These are phyloP conservation scores for Geranium incanum DNA, from an alignment of 441 rosid species.

Conservation along the genomic window DNA sequence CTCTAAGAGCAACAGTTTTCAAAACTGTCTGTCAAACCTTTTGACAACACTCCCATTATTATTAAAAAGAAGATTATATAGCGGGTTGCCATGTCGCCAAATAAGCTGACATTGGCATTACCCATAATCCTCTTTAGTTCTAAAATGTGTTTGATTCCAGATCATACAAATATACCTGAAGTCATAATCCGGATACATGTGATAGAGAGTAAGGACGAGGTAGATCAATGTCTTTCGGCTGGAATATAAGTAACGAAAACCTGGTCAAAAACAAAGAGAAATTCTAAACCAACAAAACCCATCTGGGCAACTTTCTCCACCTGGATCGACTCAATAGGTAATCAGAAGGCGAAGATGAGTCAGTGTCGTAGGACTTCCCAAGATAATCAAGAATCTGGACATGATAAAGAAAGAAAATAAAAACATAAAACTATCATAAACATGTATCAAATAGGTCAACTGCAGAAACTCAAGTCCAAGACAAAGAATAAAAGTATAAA, in stretches of 20 bases:
- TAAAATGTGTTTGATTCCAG: slow-evolving; percentile 3
- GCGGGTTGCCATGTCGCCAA: slow-evolving; percentile 90
- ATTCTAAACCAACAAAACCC: slow-evolving; percentile 15
- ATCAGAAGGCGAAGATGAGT: slow-evolving; percentile 68
- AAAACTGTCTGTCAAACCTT: slow-evolving; percentile 91
- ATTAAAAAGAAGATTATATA: slow-evolving; percentile 46
- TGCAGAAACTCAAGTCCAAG: neutral
- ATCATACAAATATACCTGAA: slow-evolving; percentile 63
- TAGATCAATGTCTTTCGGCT: slow-evolving; percentile 93
- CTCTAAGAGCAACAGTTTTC: slow-evolving; percentile 67
- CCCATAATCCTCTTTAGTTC: slow-evolving; percentile 76
- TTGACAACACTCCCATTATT: slow-evolving; percentile 93
- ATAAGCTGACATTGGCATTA: slow-evolving; percentile 90
- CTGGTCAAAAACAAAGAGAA: slow-evolving; percentile 19
- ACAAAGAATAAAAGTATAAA: neutral
- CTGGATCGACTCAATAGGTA: slow-evolving; percentile 80
- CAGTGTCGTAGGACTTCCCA: slow-evolving; percentile 71
- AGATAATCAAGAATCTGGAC: slow-evolving; percentile 79
- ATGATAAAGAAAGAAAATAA: neutral
- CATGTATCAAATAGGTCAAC: neutral
- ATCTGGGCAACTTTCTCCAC: slow-evolving; percentile 29
- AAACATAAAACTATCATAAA: neutral
- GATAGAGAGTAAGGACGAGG: slow-evolving; percentile 82
- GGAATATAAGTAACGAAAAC: slow-evolving; percentile 32
- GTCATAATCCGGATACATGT: slow-evolving; percentile 88